Evolutionary conservation across 2,329 filamentous ascomycete species (phyloP).

Genomic region (Colletotrichum sp.): DNA sequence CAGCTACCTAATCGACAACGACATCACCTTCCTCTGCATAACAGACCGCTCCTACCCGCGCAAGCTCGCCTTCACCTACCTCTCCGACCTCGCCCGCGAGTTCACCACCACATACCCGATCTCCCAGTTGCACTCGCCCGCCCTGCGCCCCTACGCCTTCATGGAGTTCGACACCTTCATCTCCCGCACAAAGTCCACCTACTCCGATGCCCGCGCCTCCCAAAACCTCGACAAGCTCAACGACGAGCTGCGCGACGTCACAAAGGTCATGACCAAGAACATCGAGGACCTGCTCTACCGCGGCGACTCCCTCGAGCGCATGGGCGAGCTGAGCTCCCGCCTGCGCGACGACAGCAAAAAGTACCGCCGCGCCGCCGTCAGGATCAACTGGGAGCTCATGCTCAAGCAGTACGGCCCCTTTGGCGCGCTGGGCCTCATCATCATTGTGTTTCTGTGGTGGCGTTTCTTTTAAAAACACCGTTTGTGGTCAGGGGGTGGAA

Average conservation of each 20-base stretch:
- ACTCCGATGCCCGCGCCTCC: constrained; percentile 88
- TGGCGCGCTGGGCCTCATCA: constrained; percentile 78
- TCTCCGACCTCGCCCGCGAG: constrained; percentile 88
- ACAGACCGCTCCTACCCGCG: constrained; percentile 93
- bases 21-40: constrained; percentile 91
- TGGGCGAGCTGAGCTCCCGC: constrained; percentile 92
- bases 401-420: constrained; percentile 97
- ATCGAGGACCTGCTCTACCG: constrained; percentile 97
- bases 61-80: constrained; percentile 98
- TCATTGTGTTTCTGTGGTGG: constrained; percentile 89
- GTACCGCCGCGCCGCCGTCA: constrained; percentile 88
- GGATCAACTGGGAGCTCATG: constrained; percentile 97
- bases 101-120: constrained; percentile 86
- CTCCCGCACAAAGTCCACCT: constrained; percentile 87
- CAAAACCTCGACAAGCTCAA: constrained; percentile 96
- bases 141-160: constrained; percentile 90
- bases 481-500: neutral
- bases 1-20: constrained; percentile 84
- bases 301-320: constrained; percentile 91
- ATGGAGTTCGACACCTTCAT: constrained; percentile 99
- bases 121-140: constrained; percentile 73
- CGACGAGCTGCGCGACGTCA: constrained; percentile 96
- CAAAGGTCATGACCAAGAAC: constrained; percentile 99
- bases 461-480: constrained; percentile 74
- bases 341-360: constrained; percentile 93